Evolutionary conservation across 306 rosid genomes (phyloP).

Genomic region (Fragaria nilgerrensis): DNA sequence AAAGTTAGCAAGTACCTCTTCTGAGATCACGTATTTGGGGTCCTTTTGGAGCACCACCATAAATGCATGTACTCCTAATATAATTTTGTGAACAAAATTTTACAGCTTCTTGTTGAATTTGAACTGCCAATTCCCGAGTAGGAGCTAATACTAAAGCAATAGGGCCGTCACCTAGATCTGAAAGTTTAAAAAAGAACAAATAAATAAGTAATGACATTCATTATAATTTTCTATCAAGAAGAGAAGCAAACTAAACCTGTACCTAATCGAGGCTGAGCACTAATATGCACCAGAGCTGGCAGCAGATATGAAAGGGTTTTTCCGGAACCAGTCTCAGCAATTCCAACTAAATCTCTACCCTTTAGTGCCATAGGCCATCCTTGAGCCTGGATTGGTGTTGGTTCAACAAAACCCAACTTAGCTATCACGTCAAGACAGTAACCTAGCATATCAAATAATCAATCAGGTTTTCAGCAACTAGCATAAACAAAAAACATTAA

Average conservation of each 20-base stretch:
- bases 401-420: slow-evolving; percentile 90
- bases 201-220: slow-evolving; percentile 12
- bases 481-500: background rate
- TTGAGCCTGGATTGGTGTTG: slow-evolving; percentile 95
- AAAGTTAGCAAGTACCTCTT: slow-evolving; percentile 45
- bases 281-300: slow-evolving; percentile 87
- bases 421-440: slow-evolving; percentile 83
- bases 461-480: slow-evolving; percentile 2
- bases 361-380: slow-evolving; percentile 99
- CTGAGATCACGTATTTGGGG: slow-evolving; percentile 95
- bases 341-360: slow-evolving; percentile 93
- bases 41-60: slow-evolving; percentile 98
- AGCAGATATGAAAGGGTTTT: slow-evolving; percentile 86
- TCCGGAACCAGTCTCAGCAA: slow-evolving; percentile 99
- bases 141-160: slow-evolving; percentile 84
- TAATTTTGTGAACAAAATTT: slow-evolving; percentile 61
- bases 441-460: slow-evolving; percentile 41
- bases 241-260: slow-evolving; percentile 2
- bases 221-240: background rate
- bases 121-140: slow-evolving; percentile 92
- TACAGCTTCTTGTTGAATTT: slow-evolving; percentile 82
- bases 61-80: slow-evolving; percentile 73
- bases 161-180: slow-evolving; percentile 88
- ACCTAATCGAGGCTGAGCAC: slow-evolving; percentile 85
- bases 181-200: slow-evolving; percentile 18